Conservation (phyloP, 768 basidiomycete genomes). For the Polyporus arcularius region DNA sequence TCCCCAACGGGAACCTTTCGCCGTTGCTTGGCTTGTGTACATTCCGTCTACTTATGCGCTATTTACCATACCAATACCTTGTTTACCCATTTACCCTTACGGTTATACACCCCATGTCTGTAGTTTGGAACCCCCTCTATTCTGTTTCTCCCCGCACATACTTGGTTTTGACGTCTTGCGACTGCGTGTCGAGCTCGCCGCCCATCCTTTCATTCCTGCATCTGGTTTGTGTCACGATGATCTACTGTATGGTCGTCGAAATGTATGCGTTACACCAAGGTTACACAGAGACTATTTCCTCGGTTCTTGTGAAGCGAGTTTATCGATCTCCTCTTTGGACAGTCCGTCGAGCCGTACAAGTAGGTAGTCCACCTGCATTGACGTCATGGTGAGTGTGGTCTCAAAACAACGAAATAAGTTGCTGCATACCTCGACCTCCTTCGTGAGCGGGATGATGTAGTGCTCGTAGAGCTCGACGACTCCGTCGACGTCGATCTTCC, state of each 20-base stretch:
- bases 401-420: background rate
- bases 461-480: slow-evolving; percentile 93
- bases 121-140: background rate
- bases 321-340: slow-evolving; percentile 76
- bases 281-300: slow-evolving; percentile 2
- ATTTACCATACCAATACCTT: background rate
- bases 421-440: slow-evolving; percentile 88
- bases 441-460: slow-evolving; percentile 96
- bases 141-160: background rate
- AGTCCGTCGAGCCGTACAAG: slow-evolving; percentile 85
- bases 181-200: too few relatives aligned
- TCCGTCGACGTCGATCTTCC: slow-evolving; percentile 89
- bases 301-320: slow-evolving; percentile 38
- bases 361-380: slow-evolving; percentile 88
- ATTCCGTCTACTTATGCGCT: background rate
- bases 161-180: too few relatives aligned
- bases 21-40: background rate
- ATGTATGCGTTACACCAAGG: background rate
- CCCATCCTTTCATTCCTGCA: too few relatives aligned
- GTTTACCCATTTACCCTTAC: background rate
- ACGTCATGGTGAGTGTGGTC: background rate
- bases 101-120: background rate
- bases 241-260: background rate
- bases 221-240: too few relatives aligned
- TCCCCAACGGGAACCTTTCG: background rate